Percentiles rank a stretch among this genome's conserved stretches.
phyloP scores from a whole-genome alignment of 106 monocot genomes.

The Alisma plantagoaquatica region DNA sequence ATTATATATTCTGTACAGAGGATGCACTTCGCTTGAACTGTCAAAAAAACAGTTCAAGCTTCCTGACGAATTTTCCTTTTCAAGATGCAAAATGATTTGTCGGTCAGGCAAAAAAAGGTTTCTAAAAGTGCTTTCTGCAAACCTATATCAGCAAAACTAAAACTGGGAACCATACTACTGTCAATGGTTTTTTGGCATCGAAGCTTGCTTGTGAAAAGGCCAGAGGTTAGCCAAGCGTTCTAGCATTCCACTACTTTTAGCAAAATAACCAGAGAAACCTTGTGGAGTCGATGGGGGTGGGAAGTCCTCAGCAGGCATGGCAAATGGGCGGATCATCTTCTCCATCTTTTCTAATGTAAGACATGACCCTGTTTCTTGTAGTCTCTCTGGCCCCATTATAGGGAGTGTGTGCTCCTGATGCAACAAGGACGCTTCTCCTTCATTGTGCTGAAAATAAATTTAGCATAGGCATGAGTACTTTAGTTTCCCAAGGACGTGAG shows the following conservation, averaged over 20 bases:
- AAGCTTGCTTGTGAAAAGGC: conserved; percentile 83
- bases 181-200: too few species aligned
- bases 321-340: conserved; percentile 79
- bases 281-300: conserved; percentile 55
- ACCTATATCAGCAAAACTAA: too few species aligned
- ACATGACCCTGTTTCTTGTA: conserved; percentile 64
- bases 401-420: conserved; percentile 94
- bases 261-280: conserved; percentile 59
- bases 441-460: conserved; percentile 34
- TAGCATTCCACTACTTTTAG: conserved; percentile 46
- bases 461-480: too few species aligned
- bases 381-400: conserved; percentile 89
- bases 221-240: conserved; percentile 75
- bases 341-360: conserved; percentile 83
- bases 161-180: too few species aligned
- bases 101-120: too few species aligned
- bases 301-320: conserved; percentile 98
- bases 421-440: conserved; percentile 38
- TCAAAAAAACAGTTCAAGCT: too few species aligned
- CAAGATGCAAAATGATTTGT: too few species aligned
- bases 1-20: too few species aligned
- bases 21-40: too few species aligned
- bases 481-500: too few species aligned
- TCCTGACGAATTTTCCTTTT: too few species aligned
- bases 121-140: too few species aligned